These are phyloP conservation scores for Trichophyton equinum DNA, from an alignment of 2,329 filamentous ascomycete species.

Conservation along the genomic window DNA sequence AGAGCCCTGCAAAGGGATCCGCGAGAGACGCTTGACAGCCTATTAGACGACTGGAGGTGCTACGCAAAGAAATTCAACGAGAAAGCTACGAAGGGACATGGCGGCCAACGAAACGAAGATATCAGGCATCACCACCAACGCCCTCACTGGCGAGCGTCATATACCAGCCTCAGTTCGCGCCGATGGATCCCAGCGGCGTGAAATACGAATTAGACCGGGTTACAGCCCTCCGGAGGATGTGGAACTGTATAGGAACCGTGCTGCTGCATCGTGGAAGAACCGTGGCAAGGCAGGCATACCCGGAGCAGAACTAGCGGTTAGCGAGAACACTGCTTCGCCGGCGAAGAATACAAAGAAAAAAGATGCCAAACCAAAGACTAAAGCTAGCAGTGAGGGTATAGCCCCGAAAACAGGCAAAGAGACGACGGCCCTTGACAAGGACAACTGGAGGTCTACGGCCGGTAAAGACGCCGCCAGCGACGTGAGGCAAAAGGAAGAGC, in stretches of 20 bases:
- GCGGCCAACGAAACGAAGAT: conserved; percentile 25
- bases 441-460: conserved; percentile 23
- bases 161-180: conserved; percentile 79
- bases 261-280: conserved; percentile 71
- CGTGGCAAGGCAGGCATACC: conserved; percentile 59
- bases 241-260: conserved; percentile 88
- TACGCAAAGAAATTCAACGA: no score
- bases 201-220: conserved; percentile 86
- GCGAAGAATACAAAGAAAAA: conserved; percentile 55
- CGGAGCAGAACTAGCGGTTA: conserved; percentile 51
- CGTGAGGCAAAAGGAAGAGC: conserved; percentile 16
- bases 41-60: no score
- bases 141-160: conserved; percentile 63
- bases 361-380: conserved; percentile 53
- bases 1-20: neutral
- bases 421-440: conserved; percentile 15
- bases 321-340: conserved; percentile 40
- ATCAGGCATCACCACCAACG: conserved; percentile 66
- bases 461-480: neutral
- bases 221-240: conserved; percentile 93
- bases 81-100: conserved; percentile 23
- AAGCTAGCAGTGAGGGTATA: conserved; percentile 24
- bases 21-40: no score
- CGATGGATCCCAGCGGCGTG: conserved; percentile 83
- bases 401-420: conserved; percentile 24